Percentiles rank a stretch among this genome's conserved stretches.
phyloP scores from a whole-genome alignment of 345 rosid genomes.

The Citropsis articulata region DNA sequence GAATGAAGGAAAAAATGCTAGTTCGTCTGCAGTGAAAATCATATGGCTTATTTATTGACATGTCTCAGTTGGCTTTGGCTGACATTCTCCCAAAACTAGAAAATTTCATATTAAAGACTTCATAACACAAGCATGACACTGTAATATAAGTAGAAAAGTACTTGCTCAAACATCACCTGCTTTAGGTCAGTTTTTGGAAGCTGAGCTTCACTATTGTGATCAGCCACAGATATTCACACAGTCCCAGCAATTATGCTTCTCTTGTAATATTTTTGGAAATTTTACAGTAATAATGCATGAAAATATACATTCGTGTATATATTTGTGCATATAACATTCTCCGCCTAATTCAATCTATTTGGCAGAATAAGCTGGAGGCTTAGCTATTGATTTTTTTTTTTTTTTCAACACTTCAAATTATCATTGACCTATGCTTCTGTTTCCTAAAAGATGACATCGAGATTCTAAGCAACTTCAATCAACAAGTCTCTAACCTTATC shows the following conservation, averaged over 20 bases:
- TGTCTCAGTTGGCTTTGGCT: background rate
- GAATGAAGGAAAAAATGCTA: background rate
- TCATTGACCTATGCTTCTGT: conserved; percentile 1
- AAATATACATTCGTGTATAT: background rate
- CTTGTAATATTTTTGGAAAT: background rate
- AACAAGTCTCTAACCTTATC: conserved; percentile 55
- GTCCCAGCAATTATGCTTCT: background rate
- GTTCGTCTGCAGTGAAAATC: background rate
- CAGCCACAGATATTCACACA: background rate
- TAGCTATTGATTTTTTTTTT: background rate
- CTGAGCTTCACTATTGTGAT: background rate
- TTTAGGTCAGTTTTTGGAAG: background rate
- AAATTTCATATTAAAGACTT: background rate
- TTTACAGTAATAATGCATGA: background rate
- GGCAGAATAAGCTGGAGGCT: background rate
- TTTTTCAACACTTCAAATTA: background rate
- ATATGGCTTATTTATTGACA: conserved; percentile 4
- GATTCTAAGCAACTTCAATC: background rate
- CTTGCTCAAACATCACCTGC: background rate
- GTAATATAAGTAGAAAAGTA: background rate
- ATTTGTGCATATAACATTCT: background rate
- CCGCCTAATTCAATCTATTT: background rate
- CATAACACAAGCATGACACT: background rate
- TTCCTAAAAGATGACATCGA: background rate
- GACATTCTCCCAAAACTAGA: background rate